Evolutionary conservation across 1,139 yeast genomes (phyloP).

Genomic region (Candida frijolesensis): DNA sequence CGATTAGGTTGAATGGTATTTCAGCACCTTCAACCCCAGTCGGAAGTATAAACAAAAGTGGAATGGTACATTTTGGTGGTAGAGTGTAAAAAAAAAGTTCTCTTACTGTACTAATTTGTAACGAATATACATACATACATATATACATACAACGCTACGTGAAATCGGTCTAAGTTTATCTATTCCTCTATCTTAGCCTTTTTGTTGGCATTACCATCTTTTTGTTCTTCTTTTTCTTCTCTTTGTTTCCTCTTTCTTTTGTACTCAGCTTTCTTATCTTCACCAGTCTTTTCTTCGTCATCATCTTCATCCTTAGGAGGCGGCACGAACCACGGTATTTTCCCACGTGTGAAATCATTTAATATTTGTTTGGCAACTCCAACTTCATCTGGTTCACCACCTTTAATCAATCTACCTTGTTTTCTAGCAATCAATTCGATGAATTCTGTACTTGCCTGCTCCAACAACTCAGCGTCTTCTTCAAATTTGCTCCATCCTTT

Average conservation of each 20-base stretch:
- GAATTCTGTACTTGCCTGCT: constrained; percentile 71
- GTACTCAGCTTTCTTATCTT: constrained; percentile 55
- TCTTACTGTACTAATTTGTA: background rate
- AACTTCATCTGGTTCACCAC: constrained; percentile 96
- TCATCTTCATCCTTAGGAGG: constrained; percentile 72
- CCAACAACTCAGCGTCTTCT: constrained; percentile 40
- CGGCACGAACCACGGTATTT: constrained; percentile 96
- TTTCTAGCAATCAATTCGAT: constrained; percentile 90
- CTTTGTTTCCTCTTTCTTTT: constrained; percentile 54
- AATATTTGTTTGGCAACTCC: constrained; percentile 90
- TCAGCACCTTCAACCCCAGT: constrained; percentile 29
- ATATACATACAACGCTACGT: too few relatives aligned
- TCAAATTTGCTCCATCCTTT: constrained; percentile 78
- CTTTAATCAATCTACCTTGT: constrained; percentile 88
- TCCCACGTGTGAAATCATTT: constrained; percentile 95
- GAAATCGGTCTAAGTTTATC: too few relatives aligned
- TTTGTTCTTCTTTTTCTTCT: constrained; percentile 26
- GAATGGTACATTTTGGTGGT: constrained; percentile 37
- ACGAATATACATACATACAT: background rate
- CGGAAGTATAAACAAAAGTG: constrained; percentile 22
- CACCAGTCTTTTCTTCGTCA: constrained; percentile 43
- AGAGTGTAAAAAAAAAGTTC: constrained; percentile 3
- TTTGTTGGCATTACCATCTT: background rate
- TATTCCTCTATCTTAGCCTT: constrained; percentile 4
- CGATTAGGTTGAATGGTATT: constrained; percentile 18